Percentiles rank a stretch among this genome's conserved stretches.
phyloP scores from a whole-genome alignment of 2,329 filamentous ascomycete genomes.

The Fusarium penzigii region DNA sequence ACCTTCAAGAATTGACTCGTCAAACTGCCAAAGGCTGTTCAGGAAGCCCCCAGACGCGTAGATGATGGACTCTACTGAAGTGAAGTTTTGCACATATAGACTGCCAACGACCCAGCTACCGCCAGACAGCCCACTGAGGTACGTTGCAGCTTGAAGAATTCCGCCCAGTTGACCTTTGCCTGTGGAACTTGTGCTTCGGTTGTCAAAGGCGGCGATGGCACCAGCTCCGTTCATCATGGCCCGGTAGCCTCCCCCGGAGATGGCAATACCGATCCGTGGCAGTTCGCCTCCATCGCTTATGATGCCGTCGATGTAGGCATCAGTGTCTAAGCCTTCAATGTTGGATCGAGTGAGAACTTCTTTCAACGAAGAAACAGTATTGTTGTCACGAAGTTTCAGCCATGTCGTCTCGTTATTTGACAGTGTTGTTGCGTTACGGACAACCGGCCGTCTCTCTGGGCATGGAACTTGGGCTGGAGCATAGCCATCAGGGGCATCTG shows the following conservation, averaged over 20 bases:
- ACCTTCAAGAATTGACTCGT: conserved; percentile 32
- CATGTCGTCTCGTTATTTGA: conserved; percentile 46
- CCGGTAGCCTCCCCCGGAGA: conserved; percentile 78
- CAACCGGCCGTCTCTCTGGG: conserved; percentile 4
- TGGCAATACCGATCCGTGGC: conserved; percentile 65
- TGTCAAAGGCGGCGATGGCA: conserved; percentile 72
- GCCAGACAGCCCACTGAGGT: conserved; percentile 72
- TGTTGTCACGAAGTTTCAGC: conserved; percentile 66
- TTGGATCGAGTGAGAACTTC: conserved; percentile 67
- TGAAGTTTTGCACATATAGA: conserved; percentile 76
- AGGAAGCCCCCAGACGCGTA: conserved; percentile 6
- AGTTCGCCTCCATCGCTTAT: conserved; percentile 62
- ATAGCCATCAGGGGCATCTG: conserved; percentile 14
- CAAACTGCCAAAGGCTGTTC: conserved; percentile 21
- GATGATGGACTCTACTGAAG: conserved; percentile 52
- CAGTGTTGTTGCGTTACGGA: conserved; percentile 3
- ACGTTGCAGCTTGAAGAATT: conserved; percentile 73
- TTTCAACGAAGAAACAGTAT: conserved; percentile 69
- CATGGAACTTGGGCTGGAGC: conserved; percentile 7
- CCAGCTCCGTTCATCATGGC: conserved; percentile 78
- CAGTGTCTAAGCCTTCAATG: conserved; percentile 70
- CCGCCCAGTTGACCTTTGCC: conserved; percentile 58
- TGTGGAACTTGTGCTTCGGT: conserved; percentile 62
- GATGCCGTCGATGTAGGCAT: conserved; percentile 63
- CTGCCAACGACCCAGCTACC: conserved; percentile 77